These are phyloP conservation scores for Plantago coronopus DNA, from an alignment of 305 asterid genomes.

Conservation along the genomic window DNA sequence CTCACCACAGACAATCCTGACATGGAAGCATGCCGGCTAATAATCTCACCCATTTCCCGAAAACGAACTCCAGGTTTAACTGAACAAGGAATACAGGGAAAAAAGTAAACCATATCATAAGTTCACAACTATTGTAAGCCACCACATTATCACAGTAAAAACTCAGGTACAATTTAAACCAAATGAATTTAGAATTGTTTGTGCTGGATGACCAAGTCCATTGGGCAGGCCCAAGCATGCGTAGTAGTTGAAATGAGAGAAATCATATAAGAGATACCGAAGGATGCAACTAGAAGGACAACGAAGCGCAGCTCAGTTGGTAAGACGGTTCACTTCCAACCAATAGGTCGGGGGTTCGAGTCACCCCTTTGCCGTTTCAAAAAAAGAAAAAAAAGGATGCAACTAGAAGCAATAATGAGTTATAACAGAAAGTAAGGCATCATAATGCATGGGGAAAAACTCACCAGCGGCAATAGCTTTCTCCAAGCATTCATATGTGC, in stretches of 20 bases:
- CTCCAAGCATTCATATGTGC: constrained; percentile 94
- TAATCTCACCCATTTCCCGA: constrained; percentile 92
- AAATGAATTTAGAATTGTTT: neutral
- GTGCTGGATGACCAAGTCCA: neutral
- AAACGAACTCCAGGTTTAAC: constrained; percentile 96
- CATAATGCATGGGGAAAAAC: constrained; percentile 20
- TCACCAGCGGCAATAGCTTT: constrained; percentile 86
- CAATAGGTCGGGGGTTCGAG: too few species aligned
- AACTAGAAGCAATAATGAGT: neutral
- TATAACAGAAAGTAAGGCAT: neutral
- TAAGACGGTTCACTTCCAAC: too few species aligned
- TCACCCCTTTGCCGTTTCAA: too few species aligned
- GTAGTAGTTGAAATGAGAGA: neutral
- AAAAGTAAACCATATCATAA: constrained; percentile 6
- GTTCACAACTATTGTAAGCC: neutral
- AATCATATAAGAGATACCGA: neutral
- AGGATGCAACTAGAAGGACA: neutral
- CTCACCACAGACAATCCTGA: constrained; percentile 93
- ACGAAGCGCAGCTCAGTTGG: too few species aligned
- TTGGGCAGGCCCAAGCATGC: constrained; percentile 7
- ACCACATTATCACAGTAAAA: neutral
- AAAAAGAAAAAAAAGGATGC: too few species aligned
- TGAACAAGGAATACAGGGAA: constrained; percentile 27
- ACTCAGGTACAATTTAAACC: neutral
- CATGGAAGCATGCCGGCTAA: constrained; percentile 85